Base-by-base conservation (phyloP, 345 rosid species). In the Lagerstroemia speciosa region DNA sequence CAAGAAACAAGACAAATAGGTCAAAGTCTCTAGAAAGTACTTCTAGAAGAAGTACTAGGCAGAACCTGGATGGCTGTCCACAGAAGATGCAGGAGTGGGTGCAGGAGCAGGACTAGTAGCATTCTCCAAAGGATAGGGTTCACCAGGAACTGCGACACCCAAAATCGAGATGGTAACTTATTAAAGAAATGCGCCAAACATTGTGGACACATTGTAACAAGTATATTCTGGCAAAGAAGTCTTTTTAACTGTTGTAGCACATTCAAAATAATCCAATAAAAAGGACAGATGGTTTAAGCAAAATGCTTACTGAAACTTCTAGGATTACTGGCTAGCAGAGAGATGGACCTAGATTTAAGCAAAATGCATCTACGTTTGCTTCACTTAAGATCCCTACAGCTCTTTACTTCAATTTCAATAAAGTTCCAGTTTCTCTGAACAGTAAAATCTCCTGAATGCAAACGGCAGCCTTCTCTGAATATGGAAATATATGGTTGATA, bases 141-240 rank as follows among this genome's bases (percentile, higher is more conserved):
- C 91, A 57, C 98, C 98, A 72, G 98, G 97, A 86, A 79, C 98
- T 93, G 70, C 58, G 77, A 73, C 48, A 75, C 22, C 50, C 71
- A 55, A 37, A 68, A 52, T 36, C 64, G 65, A 52, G 30, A 41
- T 22, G 43, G 31, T 57, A 60, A 71, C 67, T 65, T 65, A 58
- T 24, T 14, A 31, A 33, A 27, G 20, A 72, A 67, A 58, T 58
- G 63, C 36, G 32, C n/a, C 32, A 6, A 45, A 7, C 33, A 33
- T 20, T 5, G 26, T 40, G 62, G 33, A 5, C 64, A 31, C 30
- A 1, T 10, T 20, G 14, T 17, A 5, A 16, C 6, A 57, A n/a
- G 16, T 58, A 53, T 30, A 14, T 3, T 36, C 38, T 20, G 30
- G 20, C 55, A 57, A 58, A 31, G 4, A n/a, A n/a, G n/a, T n/a